Conservation (phyloP, 2,329 filamentous ascomycete species). For the Pseudopyrenochaeta lycopersici region DNA sequence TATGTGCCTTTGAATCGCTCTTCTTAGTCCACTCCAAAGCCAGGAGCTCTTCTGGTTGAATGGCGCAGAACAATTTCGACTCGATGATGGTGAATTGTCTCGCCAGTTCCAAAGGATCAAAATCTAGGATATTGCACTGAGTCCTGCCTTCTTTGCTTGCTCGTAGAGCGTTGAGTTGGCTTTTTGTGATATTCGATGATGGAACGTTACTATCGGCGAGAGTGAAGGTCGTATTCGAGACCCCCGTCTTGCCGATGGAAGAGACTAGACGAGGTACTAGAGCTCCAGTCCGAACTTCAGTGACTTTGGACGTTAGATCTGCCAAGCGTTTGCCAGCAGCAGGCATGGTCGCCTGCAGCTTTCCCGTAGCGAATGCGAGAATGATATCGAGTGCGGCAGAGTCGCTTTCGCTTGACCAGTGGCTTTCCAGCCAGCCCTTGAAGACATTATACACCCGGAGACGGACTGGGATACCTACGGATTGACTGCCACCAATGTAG, state of each 20-base stretch:
- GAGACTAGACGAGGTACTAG: conserved; percentile 85
- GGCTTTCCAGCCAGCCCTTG: conserved; percentile 96
- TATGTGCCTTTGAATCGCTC: conserved; percentile 77
- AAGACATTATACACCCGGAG: conserved; percentile 95
- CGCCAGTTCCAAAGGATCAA: conserved; percentile 89
- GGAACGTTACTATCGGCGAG: conserved; percentile 77
- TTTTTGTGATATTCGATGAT: conserved; percentile 74
- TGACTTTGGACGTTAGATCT: conserved; percentile 82
- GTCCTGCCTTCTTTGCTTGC: conserved; percentile 78
- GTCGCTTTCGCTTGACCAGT: conserved; percentile 89
- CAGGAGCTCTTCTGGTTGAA: conserved; percentile 89
- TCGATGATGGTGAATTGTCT: conserved; percentile 93
- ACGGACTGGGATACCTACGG: conserved; percentile 80
- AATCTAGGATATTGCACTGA: conserved; percentile 81
- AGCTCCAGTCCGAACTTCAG: conserved; percentile 71
- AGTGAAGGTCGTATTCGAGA: conserved; percentile 75
- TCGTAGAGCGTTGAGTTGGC: conserved; percentile 75
- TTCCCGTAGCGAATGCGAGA: conserved; percentile 78
- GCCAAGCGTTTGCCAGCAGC: conserved; percentile 81
- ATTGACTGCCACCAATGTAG: conserved; percentile 81
- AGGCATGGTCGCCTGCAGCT: conserved; percentile 73
- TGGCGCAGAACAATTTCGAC: conserved; percentile 89
- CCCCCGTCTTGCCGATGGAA: conserved; percentile 87
- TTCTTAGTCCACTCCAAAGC: conserved; percentile 96
- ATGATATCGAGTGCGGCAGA: conserved; percentile 78